Base-by-base conservation (phyloP, 2,329 filamentous ascomycete genomes). In the Apiospora hydei region DNA sequence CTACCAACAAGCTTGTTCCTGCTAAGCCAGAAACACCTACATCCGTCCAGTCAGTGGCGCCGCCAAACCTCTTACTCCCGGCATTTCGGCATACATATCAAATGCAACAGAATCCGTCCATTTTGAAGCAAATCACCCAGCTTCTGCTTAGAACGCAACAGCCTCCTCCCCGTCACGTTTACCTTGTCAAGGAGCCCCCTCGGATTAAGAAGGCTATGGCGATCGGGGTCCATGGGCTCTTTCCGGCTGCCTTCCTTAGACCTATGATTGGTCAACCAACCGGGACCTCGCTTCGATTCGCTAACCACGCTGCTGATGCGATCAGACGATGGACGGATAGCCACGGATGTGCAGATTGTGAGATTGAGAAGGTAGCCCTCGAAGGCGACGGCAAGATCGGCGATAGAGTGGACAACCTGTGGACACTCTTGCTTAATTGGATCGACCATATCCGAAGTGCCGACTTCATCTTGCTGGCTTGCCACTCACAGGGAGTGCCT, bases 381-480 rank as follows among this genome's bases (percentile, higher is more conserved):
- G 96, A 99, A 83, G 96, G 96, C 30, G 96, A 99, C 82, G 96
- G 96, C 34, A 94, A 94, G 80, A 96, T 99, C 67, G 89, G 89
- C 3, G 95, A 98, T 74, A 89, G 96, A 8, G 94, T 98, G 1
- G 93, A 97, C 73, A 93, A 97, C 51, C 84, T 99, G 8, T 99
- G 96, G 96, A 97, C 96, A 82, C 87, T 98, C 13, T 86, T 99
- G 71, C 87, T 98, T 41, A 98, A 98, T 81, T 98, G 95, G 94
- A 94, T 98, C 75, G 94, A 98, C 49, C 92, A 96, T 75, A 93
- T 99, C 44, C 91, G 94, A 69, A 89, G 89, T 70, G 95, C 96
- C 0, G 96, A 99, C 82, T 92, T 98, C 73, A 92, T 99, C 57
- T 83, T 99, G 51, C 85, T 99, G n/a, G 94, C 94, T 3, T 98